Evolutionary conservation across 2,329 filamentous ascomycete species (phyloP), one percentile per base, ranked within the genome.

Genomic region (Fusarium humuli): DNA sequence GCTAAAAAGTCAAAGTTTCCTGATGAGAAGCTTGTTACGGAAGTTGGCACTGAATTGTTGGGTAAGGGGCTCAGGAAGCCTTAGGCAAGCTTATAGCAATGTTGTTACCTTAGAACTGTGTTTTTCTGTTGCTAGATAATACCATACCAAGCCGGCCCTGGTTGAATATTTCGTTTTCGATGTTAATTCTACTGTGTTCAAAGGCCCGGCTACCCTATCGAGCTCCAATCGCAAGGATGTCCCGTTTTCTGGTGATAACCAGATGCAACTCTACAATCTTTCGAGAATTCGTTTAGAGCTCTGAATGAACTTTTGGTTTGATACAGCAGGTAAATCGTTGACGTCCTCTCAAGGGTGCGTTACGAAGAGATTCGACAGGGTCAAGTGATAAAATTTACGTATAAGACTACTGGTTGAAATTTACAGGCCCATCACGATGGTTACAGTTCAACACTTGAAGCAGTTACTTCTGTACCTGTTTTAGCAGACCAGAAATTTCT

Each of bases 1-100:
- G 82, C 76, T 2, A 93, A 91, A 79, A 84, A 84, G 64, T 82
- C 83, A 57, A 74, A 77, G 2, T 90, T 92, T 69, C 83, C 86
- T 2, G 81, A 85, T 14, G 86, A 92, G 78, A 81, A 83, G 54
- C 78, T 94, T 46, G 77, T 94, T 18, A 66, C 58, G 3, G 86
- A 89, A 74, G 81, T 89, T n/a, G 87, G 85, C 3, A 65, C 62
- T 7, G 86, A 87, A 71, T 68, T 89, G 40, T 68, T 89, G 6
- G 84, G 83, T 0, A 87, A 84, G 63, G 87, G 86, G 2, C 75
- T 88, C 6, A 76, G 76, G 58, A 81, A 75, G 69, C 75, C 76
- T 45, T 80, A 64, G 42, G 20, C 13, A 37, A 37, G 34, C 18
- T 12, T 6, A 18, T 16, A 11, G n/a, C 25, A 12, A 13, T 27